Evolutionary conservation across 106 monocot genomes (phyloP), one percentile per base, ranked within the genome.

Genomic region (Allium sativum): DNA sequence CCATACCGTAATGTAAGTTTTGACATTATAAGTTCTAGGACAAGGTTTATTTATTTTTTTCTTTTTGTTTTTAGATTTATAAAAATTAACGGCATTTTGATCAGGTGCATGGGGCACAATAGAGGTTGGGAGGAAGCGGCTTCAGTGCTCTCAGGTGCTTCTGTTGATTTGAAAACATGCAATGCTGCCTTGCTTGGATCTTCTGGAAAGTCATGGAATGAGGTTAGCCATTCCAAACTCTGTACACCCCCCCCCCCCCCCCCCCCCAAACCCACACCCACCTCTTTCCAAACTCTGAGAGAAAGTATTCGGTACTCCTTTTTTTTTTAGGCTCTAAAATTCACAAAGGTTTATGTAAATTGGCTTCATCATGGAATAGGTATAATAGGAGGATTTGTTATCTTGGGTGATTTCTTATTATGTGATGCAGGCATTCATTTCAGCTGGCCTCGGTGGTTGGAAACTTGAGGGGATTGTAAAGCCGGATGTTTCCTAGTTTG

Each of bases 91-190:
- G 31, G 21, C 9, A 41, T 12, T 43, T 18, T 65, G 42, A 44
- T 21, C 82, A 98, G 96, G 96, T 98, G 96, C 63, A 98, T 98
- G 87, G 96, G 96, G 17, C 96, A 98, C 74, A 98, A 98, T 68
- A 91, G 81, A 41, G 96, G 96, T 8, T 98, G 96, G 96, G 96
- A 98, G 64, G 91, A 98, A 77, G 96, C 96, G 20, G 96, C 96
- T 40, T 84, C 96, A 58, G 80, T 98, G 88, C 74, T 91, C 50
- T 88, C 79, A 67, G 96, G 96, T 45, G 72, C 65, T 64, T 65
- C 71, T 10, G 74, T 98, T 41, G 80, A 91, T 56, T 61, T 98
- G 45, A 82, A 91, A 48, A 88, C 91, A 9, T 98, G 87, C 52
- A 98, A 98, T 80, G 91, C 91, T 52, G 96, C 96, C 20, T 69